Percentiles rank a stretch among this genome's conserved stretches.
Conservation (phyloP, 208 protist species). For the Lotmaria passim region DNA sequence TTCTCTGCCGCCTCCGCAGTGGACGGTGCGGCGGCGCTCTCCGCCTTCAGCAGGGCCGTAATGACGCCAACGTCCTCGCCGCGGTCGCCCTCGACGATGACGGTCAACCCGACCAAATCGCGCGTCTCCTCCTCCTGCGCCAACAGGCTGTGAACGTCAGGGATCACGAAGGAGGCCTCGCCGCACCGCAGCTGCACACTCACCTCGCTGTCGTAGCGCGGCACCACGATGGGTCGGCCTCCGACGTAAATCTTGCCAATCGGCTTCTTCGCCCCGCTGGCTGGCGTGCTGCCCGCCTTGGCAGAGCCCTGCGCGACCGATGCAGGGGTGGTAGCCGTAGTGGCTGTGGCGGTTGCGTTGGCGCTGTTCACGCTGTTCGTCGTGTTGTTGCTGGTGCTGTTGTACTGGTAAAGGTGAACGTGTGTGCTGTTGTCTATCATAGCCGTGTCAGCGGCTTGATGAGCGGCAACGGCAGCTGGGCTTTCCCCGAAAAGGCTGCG, state of each 20-base stretch:
- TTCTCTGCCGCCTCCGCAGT: conserved; percentile 29
- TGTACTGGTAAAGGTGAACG: too few relatives aligned
- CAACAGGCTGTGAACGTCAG: conserved; percentile 59
- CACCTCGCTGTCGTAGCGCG: conserved; percentile 60
- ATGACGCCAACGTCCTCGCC: conserved; percentile 83
- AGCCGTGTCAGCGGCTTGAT: background rate
- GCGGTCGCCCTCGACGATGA: conserved; percentile 86
- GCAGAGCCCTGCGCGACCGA: background rate
- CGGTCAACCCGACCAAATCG: conserved; percentile 57
- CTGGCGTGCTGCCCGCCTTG: background rate
- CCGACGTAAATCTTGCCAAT: conserved; percentile 59
- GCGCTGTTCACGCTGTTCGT: background rate
- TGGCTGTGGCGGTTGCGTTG: too few relatives aligned
- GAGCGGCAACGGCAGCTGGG: conserved; percentile 7
- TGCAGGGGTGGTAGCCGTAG: too few relatives aligned
- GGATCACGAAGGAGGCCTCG: conserved; percentile 49
- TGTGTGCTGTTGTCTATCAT: background rate
- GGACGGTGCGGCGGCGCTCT: conserved; percentile 5
- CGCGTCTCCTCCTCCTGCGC: conserved; percentile 37
- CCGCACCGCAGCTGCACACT: conserved; percentile 56
- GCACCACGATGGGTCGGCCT: conserved; percentile 54
- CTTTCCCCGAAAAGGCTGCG: conserved; percentile 28
- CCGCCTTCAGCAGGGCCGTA: conserved; percentile 21
- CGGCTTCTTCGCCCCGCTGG: conserved; percentile 24
- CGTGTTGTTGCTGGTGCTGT: background rate